phyloP scores from a whole-genome alignment of 257 asterid genomes.

The Galeopsis tetrahit region DNA sequence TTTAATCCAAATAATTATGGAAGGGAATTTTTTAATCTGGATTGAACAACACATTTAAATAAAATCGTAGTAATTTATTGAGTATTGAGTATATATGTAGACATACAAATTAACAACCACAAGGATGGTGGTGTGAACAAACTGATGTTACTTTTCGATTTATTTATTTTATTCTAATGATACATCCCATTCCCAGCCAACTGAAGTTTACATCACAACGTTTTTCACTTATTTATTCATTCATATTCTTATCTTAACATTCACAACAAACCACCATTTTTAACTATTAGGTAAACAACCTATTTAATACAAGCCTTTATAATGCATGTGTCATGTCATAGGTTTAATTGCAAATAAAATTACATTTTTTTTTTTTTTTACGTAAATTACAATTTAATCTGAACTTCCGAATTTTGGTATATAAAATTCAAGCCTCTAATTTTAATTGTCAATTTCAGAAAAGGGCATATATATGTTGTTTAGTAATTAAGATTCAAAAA shows the following conservation, averaged over 20 bases:
- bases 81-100: background rate
- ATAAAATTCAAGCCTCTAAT: too few relatives aligned
- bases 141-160: conserved; percentile 32
- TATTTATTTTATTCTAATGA: conserved; percentile 1
- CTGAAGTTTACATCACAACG: conserved; percentile 44
- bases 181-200: conserved; percentile 23
- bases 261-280: conserved; percentile 16
- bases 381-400: too few relatives aligned
- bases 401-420: too few relatives aligned
- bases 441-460: too few relatives aligned
- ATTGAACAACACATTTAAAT: background rate
- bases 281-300: background rate
- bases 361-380: too few relatives aligned
- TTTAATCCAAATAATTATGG: background rate
- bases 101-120: background rate
- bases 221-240: conserved; percentile 4
- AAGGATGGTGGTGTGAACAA: conserved; percentile 10
- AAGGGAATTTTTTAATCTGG: background rate
- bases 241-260: conserved; percentile 10
- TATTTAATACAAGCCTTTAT: background rate
- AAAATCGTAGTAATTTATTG: background rate
- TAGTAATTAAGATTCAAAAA: too few relatives aligned
- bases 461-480: too few relatives aligned
- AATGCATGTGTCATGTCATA: too few relatives aligned
- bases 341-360: too few relatives aligned